Evolutionary conservation across 2,329 filamentous ascomycete genomes (phyloP).

Genomic region (Neonectria coccinea): DNA sequence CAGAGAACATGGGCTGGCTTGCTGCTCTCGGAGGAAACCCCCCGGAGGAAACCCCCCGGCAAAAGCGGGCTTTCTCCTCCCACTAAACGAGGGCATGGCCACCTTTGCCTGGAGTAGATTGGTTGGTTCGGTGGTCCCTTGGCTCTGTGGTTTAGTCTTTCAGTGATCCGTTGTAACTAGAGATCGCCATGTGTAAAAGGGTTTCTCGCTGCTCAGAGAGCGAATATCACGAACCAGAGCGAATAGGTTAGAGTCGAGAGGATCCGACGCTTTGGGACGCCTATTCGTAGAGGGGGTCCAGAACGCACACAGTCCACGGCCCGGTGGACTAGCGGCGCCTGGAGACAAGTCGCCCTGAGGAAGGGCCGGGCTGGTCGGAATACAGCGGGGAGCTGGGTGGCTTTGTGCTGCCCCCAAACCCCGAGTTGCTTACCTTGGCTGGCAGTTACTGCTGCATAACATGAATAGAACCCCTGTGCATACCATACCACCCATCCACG

Average conservation of each 20-base stretch:
- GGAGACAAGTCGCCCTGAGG: background rate
- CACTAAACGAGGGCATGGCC: conserved; percentile 16
- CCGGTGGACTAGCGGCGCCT: conserved; percentile 7
- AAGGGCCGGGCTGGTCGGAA: background rate
- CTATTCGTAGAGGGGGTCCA: background rate
- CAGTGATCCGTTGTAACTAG: background rate
- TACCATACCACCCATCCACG: background rate
- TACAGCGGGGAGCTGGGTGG: background rate
- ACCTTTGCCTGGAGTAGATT: background rate
- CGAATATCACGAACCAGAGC: background rate
- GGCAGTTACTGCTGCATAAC: background rate
- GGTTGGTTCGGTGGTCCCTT: conserved; percentile 3
- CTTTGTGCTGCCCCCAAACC: background rate
- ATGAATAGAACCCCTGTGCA: background rate
- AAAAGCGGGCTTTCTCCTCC: conserved; percentile 36
- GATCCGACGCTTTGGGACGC: background rate
- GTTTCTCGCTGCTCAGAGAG: conserved; percentile 1
- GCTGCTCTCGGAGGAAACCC: background rate
- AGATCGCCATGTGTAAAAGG: background rate
- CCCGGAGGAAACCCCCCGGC: conserved; percentile 38
- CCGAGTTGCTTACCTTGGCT: background rate
- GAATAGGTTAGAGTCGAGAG: background rate
- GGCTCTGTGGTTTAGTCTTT: background rate
- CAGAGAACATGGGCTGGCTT: background rate
- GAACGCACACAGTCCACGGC: background rate